Evolutionary conservation across 106 monocot species (phyloP).

Genomic region (Allium fistulosum): DNA sequence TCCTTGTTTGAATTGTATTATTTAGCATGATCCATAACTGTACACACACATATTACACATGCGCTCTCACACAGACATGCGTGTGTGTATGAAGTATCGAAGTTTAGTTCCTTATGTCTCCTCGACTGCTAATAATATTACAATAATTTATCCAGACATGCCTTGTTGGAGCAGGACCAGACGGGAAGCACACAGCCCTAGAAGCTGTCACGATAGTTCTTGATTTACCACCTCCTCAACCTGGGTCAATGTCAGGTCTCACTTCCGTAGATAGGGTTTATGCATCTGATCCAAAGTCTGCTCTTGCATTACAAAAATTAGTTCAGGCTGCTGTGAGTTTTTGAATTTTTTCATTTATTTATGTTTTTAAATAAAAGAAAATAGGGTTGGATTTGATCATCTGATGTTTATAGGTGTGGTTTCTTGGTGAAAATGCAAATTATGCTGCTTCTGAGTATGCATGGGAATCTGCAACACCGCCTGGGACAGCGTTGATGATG

Average conservation of each 20-base stretch:
- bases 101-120: no score
- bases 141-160: conserved; percentile 44
- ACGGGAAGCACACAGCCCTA: conserved; percentile 91
- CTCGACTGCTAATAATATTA: no score
- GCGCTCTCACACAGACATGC: no score
- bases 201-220: conserved; percentile 99
- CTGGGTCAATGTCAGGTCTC: conserved; percentile 74
- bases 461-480: conserved; percentile 99
- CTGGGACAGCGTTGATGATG: conserved; percentile 99
- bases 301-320: conserved; percentile 86
- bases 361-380: neutral
- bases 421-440: conserved; percentile 99
- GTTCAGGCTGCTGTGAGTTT: conserved; percentile 94
- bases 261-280: conserved; percentile 94
- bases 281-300: conserved; percentile 95
- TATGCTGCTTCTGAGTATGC: conserved; percentile 99
- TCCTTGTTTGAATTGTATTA: no score
- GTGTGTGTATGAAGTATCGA: no score
- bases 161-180: conserved; percentile 97
- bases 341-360: neutral
- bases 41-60: no score
- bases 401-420: conserved; percentile 68
- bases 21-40: no score
- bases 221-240: conserved; percentile 98
- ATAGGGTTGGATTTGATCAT: neutral